Evolutionary conservation across 202 grass and related monocot genomes (phyloP).

Genomic region (Dendrocalamus latiflorus): DNA sequence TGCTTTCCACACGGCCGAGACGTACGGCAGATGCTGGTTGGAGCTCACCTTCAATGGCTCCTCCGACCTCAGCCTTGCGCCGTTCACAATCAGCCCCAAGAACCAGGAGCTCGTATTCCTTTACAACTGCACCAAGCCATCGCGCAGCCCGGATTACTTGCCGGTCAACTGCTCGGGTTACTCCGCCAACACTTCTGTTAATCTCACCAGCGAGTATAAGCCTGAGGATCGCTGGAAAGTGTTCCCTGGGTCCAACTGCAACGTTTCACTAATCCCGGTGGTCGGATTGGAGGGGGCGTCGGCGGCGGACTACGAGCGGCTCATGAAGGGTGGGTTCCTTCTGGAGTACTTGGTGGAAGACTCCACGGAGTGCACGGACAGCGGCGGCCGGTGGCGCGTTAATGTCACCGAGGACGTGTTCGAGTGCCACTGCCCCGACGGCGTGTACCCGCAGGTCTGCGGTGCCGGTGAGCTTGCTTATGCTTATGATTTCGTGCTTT

Average conservation of each 20-base stretch:
- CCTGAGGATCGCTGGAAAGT: not conserved
- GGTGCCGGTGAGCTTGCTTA: not conserved
- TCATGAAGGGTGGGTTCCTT: constrained; percentile 36
- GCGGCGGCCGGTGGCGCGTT: constrained; percentile 22
- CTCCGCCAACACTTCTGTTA: not conserved
- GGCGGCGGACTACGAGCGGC: constrained; percentile 1
- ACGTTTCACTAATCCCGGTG: constrained; percentile 25
- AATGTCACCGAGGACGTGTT: not conserved
- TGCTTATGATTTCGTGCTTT: not conserved
- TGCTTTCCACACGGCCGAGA: no score
- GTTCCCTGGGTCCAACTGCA: not conserved
- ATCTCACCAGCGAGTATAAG: not conserved
- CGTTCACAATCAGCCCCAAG: not conserved
- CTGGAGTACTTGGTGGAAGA: not conserved
- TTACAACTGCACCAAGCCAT: constrained; percentile 3
- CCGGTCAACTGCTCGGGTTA: no score
- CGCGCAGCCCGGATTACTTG: no score
- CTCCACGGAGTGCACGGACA: not conserved
- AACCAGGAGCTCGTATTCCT: constrained; percentile 46
- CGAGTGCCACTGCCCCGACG: constrained; percentile 26
- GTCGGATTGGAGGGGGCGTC: not conserved
- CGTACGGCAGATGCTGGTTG: no score
- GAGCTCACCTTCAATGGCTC: no score
- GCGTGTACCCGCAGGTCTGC: not conserved
- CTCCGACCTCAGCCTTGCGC: constrained; percentile 11